Evolutionary conservation across 495 filamentous ascomycete genomes (phyloP).

Genomic region (Annulohypoxylon maeteangense): DNA sequence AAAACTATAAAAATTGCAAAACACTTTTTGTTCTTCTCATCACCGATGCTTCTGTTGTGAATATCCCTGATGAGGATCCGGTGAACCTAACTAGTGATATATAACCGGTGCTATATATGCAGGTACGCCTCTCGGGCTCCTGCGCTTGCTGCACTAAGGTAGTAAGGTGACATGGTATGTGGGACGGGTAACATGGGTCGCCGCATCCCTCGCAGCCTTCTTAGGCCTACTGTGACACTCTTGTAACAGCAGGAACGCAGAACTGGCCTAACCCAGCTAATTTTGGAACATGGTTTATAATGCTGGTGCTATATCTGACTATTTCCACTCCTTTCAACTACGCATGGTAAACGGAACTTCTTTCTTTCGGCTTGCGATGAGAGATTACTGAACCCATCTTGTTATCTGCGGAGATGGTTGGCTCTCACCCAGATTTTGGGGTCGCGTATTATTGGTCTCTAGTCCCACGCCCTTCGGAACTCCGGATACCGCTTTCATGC

Average conservation of each 20-base stretch:
- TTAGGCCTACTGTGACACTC: constrained; percentile 2
- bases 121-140: neutral
- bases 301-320: neutral
- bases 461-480: neutral
- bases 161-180: constrained; percentile 4
- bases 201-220: neutral
- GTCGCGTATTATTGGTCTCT: neutral
- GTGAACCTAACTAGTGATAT: neutral
- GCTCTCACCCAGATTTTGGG: neutral
- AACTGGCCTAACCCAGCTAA: neutral
- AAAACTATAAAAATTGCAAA: neutral
- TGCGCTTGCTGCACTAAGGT: neutral
- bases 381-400: neutral
- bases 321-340: neutral
- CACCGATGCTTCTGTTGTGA: neutral
- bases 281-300: neutral
- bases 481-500: neutral
- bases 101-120: neutral
- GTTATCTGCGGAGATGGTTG: neutral
- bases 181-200: neutral
- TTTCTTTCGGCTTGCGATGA: neutral
- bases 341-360: neutral
- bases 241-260: neutral
- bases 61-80: neutral
- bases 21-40: constrained; percentile 6